phyloP scores from a whole-genome alignment of 345 rosid species.

The Cardiospermum halicacabum region DNA sequence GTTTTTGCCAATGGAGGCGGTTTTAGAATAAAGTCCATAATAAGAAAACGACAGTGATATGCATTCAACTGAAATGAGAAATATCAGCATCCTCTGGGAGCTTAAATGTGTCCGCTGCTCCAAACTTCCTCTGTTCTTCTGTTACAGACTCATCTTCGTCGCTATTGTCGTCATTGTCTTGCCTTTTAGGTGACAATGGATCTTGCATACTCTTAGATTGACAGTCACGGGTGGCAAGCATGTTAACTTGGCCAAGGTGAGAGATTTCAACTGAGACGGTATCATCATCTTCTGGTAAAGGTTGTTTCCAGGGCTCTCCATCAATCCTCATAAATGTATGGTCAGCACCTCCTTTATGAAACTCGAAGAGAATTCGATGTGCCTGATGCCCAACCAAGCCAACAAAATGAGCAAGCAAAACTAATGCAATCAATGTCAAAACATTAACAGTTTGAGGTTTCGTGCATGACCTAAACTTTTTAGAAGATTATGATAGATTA shows the following conservation, averaged over 20 bases:
- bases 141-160: slow-evolving; percentile 32
- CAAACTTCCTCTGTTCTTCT: slow-evolving; percentile 71
- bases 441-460: background rate
- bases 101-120: slow-evolving; percentile 88
- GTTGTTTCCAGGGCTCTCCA: slow-evolving; percentile 95
- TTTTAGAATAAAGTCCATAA: too few species aligned
- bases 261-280: slow-evolving; percentile 80
- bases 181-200: slow-evolving; percentile 20
- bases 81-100: slow-evolving; percentile 77
- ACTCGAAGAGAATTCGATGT: slow-evolving; percentile 62
- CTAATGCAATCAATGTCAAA: too few species aligned
- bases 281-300: slow-evolving; percentile 60
- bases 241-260: slow-evolving; percentile 82
- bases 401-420: slow-evolving; percentile 2
- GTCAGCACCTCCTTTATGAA: slow-evolving; percentile 67
- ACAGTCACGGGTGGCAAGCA: slow-evolving; percentile 78
- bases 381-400: slow-evolving; percentile 41
- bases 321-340: slow-evolving; percentile 84
- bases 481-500: background rate
- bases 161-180: slow-evolving; percentile 31
- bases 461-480: background rate
- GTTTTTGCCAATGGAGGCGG: too few species aligned
- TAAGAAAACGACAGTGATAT: too few species aligned
- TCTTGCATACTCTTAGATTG: slow-evolving; percentile 49
- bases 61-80: slow-evolving; percentile 55